Conservation (phyloP, 78 protist species). For the Chrysochromulina parva region DNA sequence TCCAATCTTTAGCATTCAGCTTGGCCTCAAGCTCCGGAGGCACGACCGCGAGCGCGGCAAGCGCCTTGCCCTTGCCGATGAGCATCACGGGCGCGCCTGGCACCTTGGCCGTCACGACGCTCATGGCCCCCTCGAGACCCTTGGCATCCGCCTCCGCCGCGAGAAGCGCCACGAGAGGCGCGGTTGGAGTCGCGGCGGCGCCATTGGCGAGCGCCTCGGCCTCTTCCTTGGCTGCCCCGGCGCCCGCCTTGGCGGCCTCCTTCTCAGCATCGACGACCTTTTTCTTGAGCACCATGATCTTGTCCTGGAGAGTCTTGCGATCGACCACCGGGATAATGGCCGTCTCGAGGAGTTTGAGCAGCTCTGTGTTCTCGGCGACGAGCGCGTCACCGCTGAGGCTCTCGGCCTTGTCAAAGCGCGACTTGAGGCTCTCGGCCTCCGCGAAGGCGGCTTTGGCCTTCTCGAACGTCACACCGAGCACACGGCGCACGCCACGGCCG, state of each 20-base stretch:
- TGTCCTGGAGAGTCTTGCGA: background rate
- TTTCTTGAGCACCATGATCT: background rate
- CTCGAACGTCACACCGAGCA: conserved; percentile 60
- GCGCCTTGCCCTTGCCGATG: background rate
- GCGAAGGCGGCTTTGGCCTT: conserved; percentile 17
- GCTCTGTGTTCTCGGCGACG: background rate
- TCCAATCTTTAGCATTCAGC: conserved; percentile 42
- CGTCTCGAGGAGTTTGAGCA: background rate
- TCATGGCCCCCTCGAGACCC: background rate
- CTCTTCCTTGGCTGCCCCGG: background rate
- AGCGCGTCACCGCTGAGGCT: background rate
- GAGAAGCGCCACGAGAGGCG: background rate
- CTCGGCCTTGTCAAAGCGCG: background rate
- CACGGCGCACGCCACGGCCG: conserved; percentile 87
- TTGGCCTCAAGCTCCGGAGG: background rate
- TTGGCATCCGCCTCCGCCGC: background rate
- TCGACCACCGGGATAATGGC: background rate
- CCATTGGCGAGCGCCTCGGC: background rate
- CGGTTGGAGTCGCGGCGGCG: background rate
- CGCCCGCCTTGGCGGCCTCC: background rate
- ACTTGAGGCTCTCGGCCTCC: background rate
- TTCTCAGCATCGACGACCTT: background rate
- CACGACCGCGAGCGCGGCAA: conserved; percentile 10
- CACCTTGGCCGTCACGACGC: background rate
- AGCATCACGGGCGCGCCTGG: background rate